Conservation (phyloP, 2,329 filamentous ascomycete species). For the Pochonia chlamydosporia region DNA sequence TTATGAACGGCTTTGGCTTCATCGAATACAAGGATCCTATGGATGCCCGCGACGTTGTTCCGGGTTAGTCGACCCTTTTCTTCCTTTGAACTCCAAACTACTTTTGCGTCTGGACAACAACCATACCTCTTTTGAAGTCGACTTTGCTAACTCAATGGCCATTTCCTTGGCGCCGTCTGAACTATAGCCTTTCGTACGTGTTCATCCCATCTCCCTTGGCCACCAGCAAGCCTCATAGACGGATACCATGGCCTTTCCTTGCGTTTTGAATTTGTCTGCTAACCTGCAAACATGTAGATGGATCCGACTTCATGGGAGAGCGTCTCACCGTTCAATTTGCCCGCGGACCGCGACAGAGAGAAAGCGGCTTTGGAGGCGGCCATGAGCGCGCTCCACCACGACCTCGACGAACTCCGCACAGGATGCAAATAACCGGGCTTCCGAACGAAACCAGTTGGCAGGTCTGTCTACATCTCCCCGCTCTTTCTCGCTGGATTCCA, state of each 20-base stretch:
- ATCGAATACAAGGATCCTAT: slow-evolving; percentile 98
- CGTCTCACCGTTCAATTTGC: slow-evolving; percentile 97
- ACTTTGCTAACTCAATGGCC: slow-evolving; percentile 8
- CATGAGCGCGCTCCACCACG: slow-evolving; percentile 59
- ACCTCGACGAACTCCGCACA: slow-evolving; percentile 87
- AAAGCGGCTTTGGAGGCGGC: slow-evolving; percentile 41
- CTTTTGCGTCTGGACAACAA: not conserved
- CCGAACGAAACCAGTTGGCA: slow-evolving; percentile 99
- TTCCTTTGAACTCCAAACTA: not conserved
- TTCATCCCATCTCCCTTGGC: not conserved
- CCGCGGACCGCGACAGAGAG: slow-evolving; percentile 65
- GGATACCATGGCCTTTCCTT: not conserved
- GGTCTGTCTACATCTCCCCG: slow-evolving; percentile 74
- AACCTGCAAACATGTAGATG: slow-evolving; percentile 57
- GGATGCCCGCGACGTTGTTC: slow-evolving; percentile 97
- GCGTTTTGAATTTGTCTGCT: slow-evolving; percentile 6
- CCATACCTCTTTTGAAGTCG: not conserved
- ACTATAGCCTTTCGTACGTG: slow-evolving; percentile 56
- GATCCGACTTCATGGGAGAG: slow-evolving; percentile 96
- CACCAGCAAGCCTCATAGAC: too few relatives aligned
- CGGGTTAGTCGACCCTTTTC: slow-evolving; percentile 58
- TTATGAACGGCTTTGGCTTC: slow-evolving; percentile 99
- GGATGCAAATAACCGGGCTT: slow-evolving; percentile 97
- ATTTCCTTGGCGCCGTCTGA: not conserved
- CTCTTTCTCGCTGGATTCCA: slow-evolving; percentile 45